Base-by-base conservation (phyloP, 2,329 filamentous ascomycete species). In the Apiospora koreana region DNA sequence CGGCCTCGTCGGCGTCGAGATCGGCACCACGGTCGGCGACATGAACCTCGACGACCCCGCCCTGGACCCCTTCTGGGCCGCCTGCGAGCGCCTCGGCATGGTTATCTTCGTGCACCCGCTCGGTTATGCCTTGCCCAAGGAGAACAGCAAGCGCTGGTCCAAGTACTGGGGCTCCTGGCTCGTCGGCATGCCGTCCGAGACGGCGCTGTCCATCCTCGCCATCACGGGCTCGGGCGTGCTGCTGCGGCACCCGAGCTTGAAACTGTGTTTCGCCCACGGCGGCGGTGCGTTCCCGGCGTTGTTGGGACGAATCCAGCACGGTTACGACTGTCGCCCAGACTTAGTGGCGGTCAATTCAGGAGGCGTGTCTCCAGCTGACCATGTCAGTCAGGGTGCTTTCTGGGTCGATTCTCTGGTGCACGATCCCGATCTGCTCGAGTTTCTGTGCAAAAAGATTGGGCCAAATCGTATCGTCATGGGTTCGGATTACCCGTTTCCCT, bases 141-240 rank as follows among this genome's bases (percentile, higher is more conserved):
- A 81, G 70, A 80, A 80, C 67, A 50, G 68, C 45, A 74, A 73
- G 21, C 72, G 79, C 10, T 81, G 79, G 79, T 74, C 69, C 14
- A 75, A 75, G 65, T 79, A 80, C 65, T 81, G 79, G 79, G 74
- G 76, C 18, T 75, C 75, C 2, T 81, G 79, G 79, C 73, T 81
- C 2, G 77, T 81, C 1, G 79, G 79, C 48, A 81, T 81, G 79
- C 79, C 79, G 25, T 78, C 73, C 45, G 79, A 81, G 73, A 81
- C 79, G 23, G 79, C 79, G 5, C 72, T 81, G 67, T 75, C 79
- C 14, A 77, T 80, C 65, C 78, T 79, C 28, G 75, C 75, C 43
- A 69, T 81, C 10, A 78, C 75, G n/a, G 75, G 76, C 2, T 78
- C 77, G 4, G 79, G 79, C 9, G 65, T 78, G 38, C 70, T 80